Percentiles rank a stretch among this genome's conserved stretches.
Conservation (phyloP, 768 basidiomycete species). For the Tylopilus vinaceipallidus region DNA sequence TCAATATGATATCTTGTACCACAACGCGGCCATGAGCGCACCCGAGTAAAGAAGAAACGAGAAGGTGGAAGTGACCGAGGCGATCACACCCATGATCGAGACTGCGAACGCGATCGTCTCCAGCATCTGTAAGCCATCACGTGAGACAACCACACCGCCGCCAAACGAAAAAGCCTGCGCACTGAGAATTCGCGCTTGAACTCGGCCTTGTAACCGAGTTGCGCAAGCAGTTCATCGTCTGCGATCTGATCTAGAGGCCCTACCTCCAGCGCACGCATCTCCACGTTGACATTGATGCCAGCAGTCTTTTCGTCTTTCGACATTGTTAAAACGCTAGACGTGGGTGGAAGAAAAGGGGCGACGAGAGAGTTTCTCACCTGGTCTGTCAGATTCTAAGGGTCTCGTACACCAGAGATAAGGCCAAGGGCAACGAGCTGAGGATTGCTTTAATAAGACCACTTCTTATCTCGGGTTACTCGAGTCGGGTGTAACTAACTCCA, state of each 20-base stretch:
- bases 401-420: conserved; percentile 18
- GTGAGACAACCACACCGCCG: background rate
- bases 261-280: conserved; percentile 11
- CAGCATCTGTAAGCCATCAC: conserved; percentile 33
- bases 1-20: background rate
- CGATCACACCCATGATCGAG: conserved; percentile 71
- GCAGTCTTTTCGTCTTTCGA: conserved; percentile 20
- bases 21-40: conserved; percentile 24
- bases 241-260: conserved; percentile 32
- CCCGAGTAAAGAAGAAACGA: conserved; percentile 63
- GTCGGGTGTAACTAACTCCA: background rate
- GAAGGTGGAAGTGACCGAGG: conserved; percentile 65
- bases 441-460: background rate
- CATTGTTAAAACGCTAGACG: conserved; percentile 9
- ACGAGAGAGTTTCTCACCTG: conserved; percentile 2
- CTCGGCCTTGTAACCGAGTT: conserved; percentile 69
- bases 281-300: conserved; percentile 1
- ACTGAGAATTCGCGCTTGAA: conserved; percentile 76
- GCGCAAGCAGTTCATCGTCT: conserved; percentile 58
- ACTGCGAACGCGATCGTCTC: conserved; percentile 68
- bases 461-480: conserved; percentile 22
- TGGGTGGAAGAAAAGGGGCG: background rate
- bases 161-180: conserved; percentile 16
- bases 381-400: background rate
- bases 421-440: background rate